A percentile compares a stretch with the other conserved stretches of the same genome.
Evolutionary conservation across 306 rosid genomes (phyloP).

Genomic region (Malus orientalis): DNA sequence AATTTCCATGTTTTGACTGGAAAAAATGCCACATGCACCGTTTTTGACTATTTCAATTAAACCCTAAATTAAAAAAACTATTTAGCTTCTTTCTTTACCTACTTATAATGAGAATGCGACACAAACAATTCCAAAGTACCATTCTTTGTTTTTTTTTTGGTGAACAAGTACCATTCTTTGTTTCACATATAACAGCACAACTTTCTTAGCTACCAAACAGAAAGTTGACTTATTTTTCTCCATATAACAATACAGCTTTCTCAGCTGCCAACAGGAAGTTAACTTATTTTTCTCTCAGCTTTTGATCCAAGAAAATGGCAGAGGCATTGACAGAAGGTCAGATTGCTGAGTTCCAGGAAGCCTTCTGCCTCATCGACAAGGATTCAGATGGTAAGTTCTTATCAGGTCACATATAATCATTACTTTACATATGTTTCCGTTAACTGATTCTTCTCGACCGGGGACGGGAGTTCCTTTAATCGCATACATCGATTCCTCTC

Average conservation of each 20-base stretch:
- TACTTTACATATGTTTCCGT: neutral
- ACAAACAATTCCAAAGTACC: neutral
- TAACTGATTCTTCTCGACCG: neutral
- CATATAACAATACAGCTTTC: neutral
- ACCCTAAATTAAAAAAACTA: neutral
- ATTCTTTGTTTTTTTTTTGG: neutral
- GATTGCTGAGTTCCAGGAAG: conserved; percentile 44
- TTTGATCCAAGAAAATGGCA: conserved; percentile 17
- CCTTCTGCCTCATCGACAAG: conserved; percentile 40
- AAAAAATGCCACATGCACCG: neutral
- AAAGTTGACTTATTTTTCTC: neutral
- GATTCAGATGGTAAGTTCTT: conserved; percentile 38
- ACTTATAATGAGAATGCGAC: neutral
- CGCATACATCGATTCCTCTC: neutral
- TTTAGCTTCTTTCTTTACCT: neutral
- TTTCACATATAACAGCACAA: neutral
- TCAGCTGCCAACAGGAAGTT: neutral
- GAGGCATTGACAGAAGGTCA: conserved; percentile 34
- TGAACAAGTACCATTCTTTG: neutral
- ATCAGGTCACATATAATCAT: neutral
- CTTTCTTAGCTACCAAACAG: neutral
- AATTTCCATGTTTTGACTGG: neutral
- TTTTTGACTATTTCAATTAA: neutral
- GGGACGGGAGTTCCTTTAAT: neutral
- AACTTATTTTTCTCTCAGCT: neutral